Percentiles rank a stretch among this genome's conserved stretches.
Conservation (phyloP, 495 filamentous ascomycete genomes). For the Annulohypoxylon moriforme region DNA sequence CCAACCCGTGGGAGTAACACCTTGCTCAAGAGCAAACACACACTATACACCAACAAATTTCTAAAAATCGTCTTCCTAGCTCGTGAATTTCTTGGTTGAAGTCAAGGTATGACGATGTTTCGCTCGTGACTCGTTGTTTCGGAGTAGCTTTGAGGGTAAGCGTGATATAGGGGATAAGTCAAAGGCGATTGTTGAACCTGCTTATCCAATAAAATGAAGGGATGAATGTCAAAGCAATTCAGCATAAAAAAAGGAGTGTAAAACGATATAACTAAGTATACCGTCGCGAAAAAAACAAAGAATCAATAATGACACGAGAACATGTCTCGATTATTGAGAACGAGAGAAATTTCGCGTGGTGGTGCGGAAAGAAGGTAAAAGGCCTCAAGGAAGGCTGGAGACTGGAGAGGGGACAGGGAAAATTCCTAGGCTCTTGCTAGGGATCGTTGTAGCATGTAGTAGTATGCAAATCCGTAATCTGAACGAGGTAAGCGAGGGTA, state of each 20-base stretch:
- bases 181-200: not conserved
- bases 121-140: slow-evolving; percentile 20
- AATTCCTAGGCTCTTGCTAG: not conserved
- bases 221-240: slow-evolving; percentile 32
- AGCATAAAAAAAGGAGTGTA: slow-evolving; percentile 26
- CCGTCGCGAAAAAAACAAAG: slow-evolving; percentile 34
- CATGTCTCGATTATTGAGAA: slow-evolving; percentile 30
- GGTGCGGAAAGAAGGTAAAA: not conserved
- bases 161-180: slow-evolving; percentile 16
- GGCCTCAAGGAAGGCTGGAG: slow-evolving; percentile 19
- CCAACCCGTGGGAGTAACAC: slow-evolving; percentile 37
- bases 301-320: slow-evolving; percentile 16
- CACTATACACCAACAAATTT: slow-evolving; percentile 8
- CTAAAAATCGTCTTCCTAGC: slow-evolving; percentile 7
- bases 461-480: slow-evolving; percentile 19
- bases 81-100: slow-evolving; percentile 15
- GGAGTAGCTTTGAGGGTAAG: slow-evolving; percentile 11
- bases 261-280: slow-evolving; percentile 31
- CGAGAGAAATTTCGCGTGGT: slow-evolving; percentile 22
- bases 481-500: slow-evolving; percentile 16
- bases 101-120: slow-evolving; percentile 11
- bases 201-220: slow-evolving; percentile 34
- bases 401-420: slow-evolving; percentile 5
- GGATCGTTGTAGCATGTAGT: not conserved
- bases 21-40: slow-evolving; percentile 28